phyloP scores from a whole-genome alignment of 495 filamentous ascomycete species.

The Penicillium subrubescens region DNA sequence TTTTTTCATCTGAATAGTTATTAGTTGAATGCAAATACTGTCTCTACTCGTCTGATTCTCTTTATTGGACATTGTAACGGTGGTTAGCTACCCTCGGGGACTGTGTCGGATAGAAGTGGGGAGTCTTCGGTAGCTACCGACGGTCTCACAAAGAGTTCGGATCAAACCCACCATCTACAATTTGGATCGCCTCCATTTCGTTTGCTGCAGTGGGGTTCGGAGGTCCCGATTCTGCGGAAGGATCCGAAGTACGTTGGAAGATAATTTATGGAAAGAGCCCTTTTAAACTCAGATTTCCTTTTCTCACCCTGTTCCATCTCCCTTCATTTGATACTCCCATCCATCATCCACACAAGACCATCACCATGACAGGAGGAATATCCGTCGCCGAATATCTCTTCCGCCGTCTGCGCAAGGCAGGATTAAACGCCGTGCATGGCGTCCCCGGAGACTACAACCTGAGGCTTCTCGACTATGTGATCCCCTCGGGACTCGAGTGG shows the following conservation, averaged over 20 bases:
- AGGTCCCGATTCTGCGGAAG: not conserved
- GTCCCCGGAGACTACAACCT: constrained; percentile 70
- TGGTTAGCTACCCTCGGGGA: not conserved
- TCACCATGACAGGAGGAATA: constrained; percentile 4
- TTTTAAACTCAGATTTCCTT: not conserved
- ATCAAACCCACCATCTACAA: not conserved
- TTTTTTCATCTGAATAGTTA: too few relatives aligned
- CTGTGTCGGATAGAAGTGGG: not conserved
- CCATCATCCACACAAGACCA: not conserved
- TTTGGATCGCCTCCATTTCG: not conserved
- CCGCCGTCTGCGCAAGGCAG: constrained; percentile 8
- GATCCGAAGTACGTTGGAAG: not conserved
- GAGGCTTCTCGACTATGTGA: constrained; percentile 63
- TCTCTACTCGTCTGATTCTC: not conserved
- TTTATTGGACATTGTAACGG: not conserved
- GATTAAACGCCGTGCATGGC: constrained; percentile 9
- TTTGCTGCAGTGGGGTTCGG: not conserved
- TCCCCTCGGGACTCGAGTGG: constrained; percentile 62
- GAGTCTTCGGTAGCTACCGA: not conserved
- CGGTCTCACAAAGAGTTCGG: not conserved
- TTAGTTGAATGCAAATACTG: not conserved
- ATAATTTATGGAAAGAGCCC: not conserved
- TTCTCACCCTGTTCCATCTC: not conserved
- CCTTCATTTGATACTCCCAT: not conserved
- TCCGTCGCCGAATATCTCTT: constrained; percentile 18